Evolutionary conservation across 345 rosid genomes (phyloP), one percentile per base, ranked within the genome.

Genomic region (Gossypium herbaceum): DNA sequence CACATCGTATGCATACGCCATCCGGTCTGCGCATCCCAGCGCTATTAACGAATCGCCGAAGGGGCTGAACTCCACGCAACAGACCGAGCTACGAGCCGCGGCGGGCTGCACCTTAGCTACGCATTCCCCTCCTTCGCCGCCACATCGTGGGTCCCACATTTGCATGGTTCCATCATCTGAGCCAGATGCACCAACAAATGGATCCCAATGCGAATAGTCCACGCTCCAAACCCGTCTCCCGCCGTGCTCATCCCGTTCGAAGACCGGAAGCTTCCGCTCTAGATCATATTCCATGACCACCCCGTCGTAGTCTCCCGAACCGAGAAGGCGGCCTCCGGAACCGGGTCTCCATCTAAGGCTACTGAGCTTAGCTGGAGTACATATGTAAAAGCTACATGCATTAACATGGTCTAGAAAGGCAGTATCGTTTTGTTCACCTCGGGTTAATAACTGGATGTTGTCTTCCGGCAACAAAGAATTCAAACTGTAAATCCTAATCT

Each of bases 211-310:
- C 45, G 93, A 83, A 74, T 94, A 94, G 77, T 92, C 97, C 66
- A 94, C 84, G 87, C 94, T 92, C 98, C 97, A 90, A 22, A 94
- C 87, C 82, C 93, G 82, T 39, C 96, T 83, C 7, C 98, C 98
- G 10, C 97, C 97, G 66, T 94, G 98, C 80, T 94, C 98, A 71
- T 94, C 98, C 3, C 98, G 88, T 72, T 94, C 98, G 72, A 88
- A 94, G 12, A 85, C 71, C 7, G 98, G 92, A 1, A 82, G 55
- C 64, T 72, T 73, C 17, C 67, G 81, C 84, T 92, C 98, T 9
- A 90, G 83, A 78, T 92, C 92, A 55, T 94, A 92, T 78, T 94
- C 98, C 52, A 78, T 92, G 13, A 94, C 96, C 0, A 92, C 94
- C 39, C 98, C 98, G 63, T 94, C 98, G 73, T 94, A 94, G 77